phyloP scores from a whole-genome alignment of 352 stramenopile species.

The Phytophthora pinifolia region DNA sequence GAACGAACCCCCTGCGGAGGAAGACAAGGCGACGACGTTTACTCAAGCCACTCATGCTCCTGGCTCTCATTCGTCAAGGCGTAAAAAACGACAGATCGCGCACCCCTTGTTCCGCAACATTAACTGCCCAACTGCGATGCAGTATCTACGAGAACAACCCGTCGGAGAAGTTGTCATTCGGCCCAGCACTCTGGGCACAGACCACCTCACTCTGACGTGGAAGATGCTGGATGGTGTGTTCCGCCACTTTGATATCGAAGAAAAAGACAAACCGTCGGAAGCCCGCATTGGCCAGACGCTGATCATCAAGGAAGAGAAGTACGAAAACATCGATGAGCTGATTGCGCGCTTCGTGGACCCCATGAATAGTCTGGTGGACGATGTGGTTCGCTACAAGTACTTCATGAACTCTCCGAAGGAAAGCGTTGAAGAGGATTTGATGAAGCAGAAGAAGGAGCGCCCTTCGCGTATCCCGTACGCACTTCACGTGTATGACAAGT shows the following conservation, averaged over 20 bases:
- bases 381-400: conserved; percentile 88
- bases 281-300: conserved; percentile 77
- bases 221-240: conserved; percentile 89
- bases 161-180: conserved; percentile 87
- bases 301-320: conserved; percentile 87
- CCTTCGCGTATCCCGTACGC: conserved; percentile 83
- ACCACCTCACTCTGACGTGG: conserved; percentile 89
- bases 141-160: conserved; percentile 75
- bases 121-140: conserved; percentile 81
- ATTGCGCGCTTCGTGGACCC: conserved; percentile 87
- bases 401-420: conserved; percentile 71
- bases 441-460: conserved; percentile 89
- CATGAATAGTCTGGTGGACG: conserved; percentile 88
- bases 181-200: conserved; percentile 75
- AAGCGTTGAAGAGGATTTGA: conserved; percentile 82
- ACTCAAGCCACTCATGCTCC: conserved; percentile 32
- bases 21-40: conserved; percentile 63
- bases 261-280: conserved; percentile 88
- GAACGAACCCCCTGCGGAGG: conserved; percentile 70
- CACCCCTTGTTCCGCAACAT: conserved; percentile 89
- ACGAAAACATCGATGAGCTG: conserved; percentile 88
- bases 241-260: conserved; percentile 86
- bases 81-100: conserved; percentile 88
- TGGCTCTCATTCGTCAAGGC: conserved; percentile 43
- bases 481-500: conserved; percentile 85